Evolutionary conservation across 768 basidiomycete species (phyloP), one percentile per base, ranked within the genome.

Genomic region (Galerina marginata): DNA sequence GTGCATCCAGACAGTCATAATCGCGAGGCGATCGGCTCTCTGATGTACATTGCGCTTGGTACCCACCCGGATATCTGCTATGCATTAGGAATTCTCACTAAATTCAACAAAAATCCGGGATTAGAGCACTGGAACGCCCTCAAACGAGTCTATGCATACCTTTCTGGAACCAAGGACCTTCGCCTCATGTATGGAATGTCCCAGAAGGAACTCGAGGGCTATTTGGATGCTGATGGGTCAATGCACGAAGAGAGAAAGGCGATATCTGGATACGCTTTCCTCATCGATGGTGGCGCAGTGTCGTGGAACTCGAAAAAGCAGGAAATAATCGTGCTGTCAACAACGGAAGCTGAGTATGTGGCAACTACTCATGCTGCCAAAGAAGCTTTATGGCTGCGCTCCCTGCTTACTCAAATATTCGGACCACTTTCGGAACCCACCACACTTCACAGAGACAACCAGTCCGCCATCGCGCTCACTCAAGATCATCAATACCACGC

Each of bases 251-350:
- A 59, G 39, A 36, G 58, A 10, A 43, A 47, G 6, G 47, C 62
- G 5, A 59, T 56, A 40, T 56, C 62, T 0, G 62, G 58, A 0
- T 63, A 68, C 50, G 59, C 62, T 2, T 74, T 68, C 55, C 49
- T 65, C 14, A 25, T 73, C 40, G 67, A 63, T 52, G 65, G 69
- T 1, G 71, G 67, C 2, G 65, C 67, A 2, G 65, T 80, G 14
- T 63, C 62, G 1, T 79, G 78, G 77, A 43, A 42, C 0, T 72
- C 71, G 9, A 68, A 70, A 53, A 61, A 66, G 16, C 78, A 78
- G 65, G 33, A 67, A 4, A 63, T 71, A 14, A 72, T 81, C 7
- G 58, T 57, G 2, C 38, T 65, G 3, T 65, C 58, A 40, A 66
- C 61, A 9, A 61, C 65, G 6, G 46, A 66, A 37, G 61, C 65